A percentile compares a stretch with the other conserved stretches of the same genome.
Evolutionary conservation across 495 filamentous ascomycete species (phyloP).

Genomic region (Thermothielavioides terrestris): DNA sequence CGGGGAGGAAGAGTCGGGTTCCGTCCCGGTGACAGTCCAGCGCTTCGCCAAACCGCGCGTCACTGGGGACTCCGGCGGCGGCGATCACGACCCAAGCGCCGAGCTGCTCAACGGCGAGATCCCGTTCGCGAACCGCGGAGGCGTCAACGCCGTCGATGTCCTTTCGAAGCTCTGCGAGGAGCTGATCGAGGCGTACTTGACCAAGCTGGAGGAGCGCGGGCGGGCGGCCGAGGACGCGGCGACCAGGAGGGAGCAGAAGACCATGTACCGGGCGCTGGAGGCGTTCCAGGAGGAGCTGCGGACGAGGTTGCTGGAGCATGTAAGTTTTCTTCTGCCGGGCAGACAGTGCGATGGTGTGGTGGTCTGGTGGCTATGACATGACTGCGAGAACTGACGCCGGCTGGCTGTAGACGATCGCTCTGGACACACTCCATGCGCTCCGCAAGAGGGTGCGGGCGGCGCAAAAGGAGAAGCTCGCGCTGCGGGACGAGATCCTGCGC

Average conservation of each 20-base stretch:
- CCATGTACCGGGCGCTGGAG: constrained; percentile 56
- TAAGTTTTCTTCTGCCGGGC: no score
- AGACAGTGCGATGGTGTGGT: no score
- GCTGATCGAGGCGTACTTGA: constrained; percentile 46
- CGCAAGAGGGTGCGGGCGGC: constrained; percentile 52
- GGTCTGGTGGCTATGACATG: neutral
- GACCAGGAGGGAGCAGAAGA: constrained; percentile 45
- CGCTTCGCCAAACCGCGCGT: constrained; percentile 32
- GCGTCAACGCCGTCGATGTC: constrained; percentile 62
- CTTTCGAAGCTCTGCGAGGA: constrained; percentile 62
- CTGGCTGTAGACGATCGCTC: constrained; percentile 41
- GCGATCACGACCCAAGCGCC: constrained; percentile 29
- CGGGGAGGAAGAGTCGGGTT: constrained; percentile 9
- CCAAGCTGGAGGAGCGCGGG: constrained; percentile 35
- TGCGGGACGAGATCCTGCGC: constrained; percentile 55
- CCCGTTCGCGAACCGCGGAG: constrained; percentile 47
- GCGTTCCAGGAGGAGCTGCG: constrained; percentile 61
- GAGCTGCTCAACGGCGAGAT: constrained; percentile 40
- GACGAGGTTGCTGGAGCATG: constrained; percentile 51
- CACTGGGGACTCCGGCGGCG: constrained; percentile 15
- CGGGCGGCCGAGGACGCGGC: constrained; percentile 32
- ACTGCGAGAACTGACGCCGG: neutral
- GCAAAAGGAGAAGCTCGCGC: constrained; percentile 55
- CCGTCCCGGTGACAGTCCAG: constrained; percentile 39
- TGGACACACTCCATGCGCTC: constrained; percentile 58